Percentiles rank a stretch among this genome's conserved stretches.
Conservation (phyloP, 352 stramenopile genomes). For the Pythium dissotocum region DNA sequence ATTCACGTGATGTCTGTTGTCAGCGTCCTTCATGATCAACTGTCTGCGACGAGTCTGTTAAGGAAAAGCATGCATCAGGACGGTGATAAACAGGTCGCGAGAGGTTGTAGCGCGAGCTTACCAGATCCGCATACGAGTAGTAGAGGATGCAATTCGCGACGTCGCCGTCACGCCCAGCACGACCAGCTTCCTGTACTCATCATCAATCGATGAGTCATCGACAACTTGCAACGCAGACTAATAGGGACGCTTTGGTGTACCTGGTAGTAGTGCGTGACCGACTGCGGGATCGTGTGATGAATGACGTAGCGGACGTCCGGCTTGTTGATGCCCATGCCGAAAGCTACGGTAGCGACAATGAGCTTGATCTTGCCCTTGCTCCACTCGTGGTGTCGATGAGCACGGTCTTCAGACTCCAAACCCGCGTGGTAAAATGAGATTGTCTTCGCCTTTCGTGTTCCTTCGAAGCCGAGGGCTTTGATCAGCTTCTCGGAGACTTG, state of each 20-base stretch:
- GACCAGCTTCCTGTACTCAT: conserved; percentile 67
- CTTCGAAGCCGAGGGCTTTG: conserved; percentile 73
- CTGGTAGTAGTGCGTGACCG: conserved; percentile 90
- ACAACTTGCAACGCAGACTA: neutral
- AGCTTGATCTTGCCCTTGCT: conserved; percentile 90
- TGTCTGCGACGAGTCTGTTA: conserved; percentile 61
- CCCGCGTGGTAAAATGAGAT: conserved; percentile 88
- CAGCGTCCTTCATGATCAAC: conserved; percentile 77
- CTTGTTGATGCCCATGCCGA: conserved; percentile 91
- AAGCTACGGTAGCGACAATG: conserved; percentile 86
- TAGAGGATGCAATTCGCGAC: conserved; percentile 86
- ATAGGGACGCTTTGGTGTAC: conserved; percentile 27
- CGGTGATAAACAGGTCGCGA: neutral
- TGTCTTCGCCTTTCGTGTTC: conserved; percentile 59
- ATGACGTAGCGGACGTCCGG: conserved; percentile 89
- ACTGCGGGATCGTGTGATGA: conserved; percentile 87
- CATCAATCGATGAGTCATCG: neutral
- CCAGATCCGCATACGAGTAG: conserved; percentile 83
- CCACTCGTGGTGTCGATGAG: conserved; percentile 81
- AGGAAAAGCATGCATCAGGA: neutral
- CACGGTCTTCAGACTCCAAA: conserved; percentile 73
- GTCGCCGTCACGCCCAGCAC: conserved; percentile 81
- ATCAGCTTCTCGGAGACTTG: conserved; percentile 80
- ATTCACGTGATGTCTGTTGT: conserved; percentile 79
- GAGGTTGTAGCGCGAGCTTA: conserved; percentile 22